Evolutionary conservation across 176 grass and related monocot species (phyloP), one percentile per base, ranked within the genome.

Genomic region (Carex kokanica): DNA sequence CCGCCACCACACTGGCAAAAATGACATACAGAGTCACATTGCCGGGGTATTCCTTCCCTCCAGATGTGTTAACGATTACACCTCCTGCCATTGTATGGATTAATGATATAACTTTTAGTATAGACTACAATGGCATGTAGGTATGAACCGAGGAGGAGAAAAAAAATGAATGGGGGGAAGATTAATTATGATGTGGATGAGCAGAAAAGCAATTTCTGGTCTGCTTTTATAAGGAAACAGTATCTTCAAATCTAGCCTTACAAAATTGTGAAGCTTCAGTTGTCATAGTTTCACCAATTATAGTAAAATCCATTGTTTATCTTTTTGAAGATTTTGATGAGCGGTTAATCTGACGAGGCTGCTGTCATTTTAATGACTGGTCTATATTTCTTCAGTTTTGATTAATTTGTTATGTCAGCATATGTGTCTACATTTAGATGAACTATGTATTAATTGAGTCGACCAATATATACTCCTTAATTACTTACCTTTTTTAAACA

Each of bases 21-120:
- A 94, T 90, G 81, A 94, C 92, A 64, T 89, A 92, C 8, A 82
- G 16, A 15, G 92, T 94, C 90, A 94, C 91, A 24, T 8, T 88
- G 0, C 88, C 92, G 1, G 89, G 90, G 71, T 92, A 92, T 25
- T 73, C 82, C 78, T 92, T 94, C 66, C 84, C 86, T 72, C 92
- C 92, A 34, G 11, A 84, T 51, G 82, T 64, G 53, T 23, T 86
- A 24, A 94, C 58, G 11, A 92, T 80, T 74, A 52, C 90, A 79
- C 92, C 92, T 71, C 92, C 92, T 1, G 92, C 92, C 92, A 94
- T 94, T 74, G 79, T 66, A 78, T 79, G 23, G 21, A 51, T 31
- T n/a, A n/a, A n/a, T n/a, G n/a, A n/a, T n/a, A n/a, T n/a, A n/a
- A n/a, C n/a, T n/a, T n/a, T n/a, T n/a, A n/a, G 14, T 53, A 27